A percentile compares a stretch with the other conserved stretches of the same genome.
Evolutionary conservation across 2,329 filamentous ascomycete species (phyloP).

Genomic region (Apiospora hydei): DNA sequence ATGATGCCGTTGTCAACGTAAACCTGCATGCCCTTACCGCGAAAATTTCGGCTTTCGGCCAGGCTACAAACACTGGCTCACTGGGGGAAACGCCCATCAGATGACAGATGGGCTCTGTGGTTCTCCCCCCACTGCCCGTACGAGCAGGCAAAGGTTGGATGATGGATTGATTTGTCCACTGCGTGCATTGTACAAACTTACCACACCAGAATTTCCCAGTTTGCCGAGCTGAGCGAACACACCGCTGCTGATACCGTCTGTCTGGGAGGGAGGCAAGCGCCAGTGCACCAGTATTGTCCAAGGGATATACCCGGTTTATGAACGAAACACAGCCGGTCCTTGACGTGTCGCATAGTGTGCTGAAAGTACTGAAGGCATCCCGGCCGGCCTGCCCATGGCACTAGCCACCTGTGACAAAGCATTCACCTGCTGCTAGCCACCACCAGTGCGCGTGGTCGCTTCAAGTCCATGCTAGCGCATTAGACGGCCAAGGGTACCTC

Average conservation of each 20-base stretch:
- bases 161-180: not conserved
- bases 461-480: conserved; percentile 13
- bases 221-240: conserved; percentile 18
- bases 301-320: not conserved
- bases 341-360: conserved; percentile 5
- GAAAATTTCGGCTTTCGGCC: not conserved
- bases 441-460: not conserved
- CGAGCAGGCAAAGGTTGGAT: not conserved
- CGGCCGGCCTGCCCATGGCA: not conserved
- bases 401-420: not conserved
- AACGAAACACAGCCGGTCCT: conserved; percentile 3
- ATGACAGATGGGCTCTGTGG: not conserved
- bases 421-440: not conserved
- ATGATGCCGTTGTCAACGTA: conserved; percentile 15
- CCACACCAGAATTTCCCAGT: not conserved
- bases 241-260: not conserved
- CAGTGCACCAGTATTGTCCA: not conserved
- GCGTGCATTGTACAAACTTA: not conserved
- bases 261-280: not conserved
- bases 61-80: not conserved
- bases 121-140: not conserved
- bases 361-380: conserved; percentile 10
- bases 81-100: not conserved
- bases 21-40: not conserved
- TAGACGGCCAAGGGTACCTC: not conserved